These are phyloP conservation scores for Diutina rugosa DNA, from an alignment of 1,139 yeast species.

Conservation along the genomic window DNA sequence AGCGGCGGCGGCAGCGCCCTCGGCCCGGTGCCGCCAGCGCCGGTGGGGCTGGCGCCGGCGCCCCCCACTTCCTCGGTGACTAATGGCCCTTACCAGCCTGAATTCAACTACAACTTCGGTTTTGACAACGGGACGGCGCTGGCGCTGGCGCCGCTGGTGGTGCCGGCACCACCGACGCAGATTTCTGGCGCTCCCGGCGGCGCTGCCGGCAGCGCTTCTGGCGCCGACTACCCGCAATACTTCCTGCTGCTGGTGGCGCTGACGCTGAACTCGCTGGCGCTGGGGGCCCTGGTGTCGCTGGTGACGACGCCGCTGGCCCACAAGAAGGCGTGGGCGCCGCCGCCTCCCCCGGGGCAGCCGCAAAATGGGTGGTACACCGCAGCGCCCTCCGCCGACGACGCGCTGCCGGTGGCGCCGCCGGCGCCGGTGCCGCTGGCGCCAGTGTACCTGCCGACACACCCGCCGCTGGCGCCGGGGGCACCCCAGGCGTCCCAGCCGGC, in stretches of 20 bases:
- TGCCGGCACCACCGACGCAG: not conserved
- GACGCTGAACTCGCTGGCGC: not conserved
- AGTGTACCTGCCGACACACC: not conserved
- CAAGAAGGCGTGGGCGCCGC: not conserved
- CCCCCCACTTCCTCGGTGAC: not conserved
- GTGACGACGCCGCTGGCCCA: slow-evolving; percentile 1
- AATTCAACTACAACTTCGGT: not conserved
- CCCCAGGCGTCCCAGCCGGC: not conserved
- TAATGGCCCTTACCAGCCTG: not conserved
- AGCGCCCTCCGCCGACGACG: not conserved
- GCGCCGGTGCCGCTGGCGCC: not conserved
- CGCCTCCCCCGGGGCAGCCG: not conserved
- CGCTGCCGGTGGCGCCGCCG: not conserved
- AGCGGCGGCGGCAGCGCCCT: not conserved
- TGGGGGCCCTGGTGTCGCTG: not conserved
- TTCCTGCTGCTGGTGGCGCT: not conserved
- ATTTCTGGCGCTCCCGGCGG: not conserved
- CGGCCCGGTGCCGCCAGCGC: not conserved
- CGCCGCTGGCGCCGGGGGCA: not conserved
- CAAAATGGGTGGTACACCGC: slow-evolving; percentile 1
- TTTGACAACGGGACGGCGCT: not conserved
- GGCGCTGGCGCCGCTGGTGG: not conserved
- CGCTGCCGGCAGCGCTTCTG: not conserved
- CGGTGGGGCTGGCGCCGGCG: not conserved
- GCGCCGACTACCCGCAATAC: not conserved